Evolutionary conservation across 176 grass and related monocot species (phyloP), one percentile per base, ranked within the genome.

Genomic region (Calamus simplicifolius): DNA sequence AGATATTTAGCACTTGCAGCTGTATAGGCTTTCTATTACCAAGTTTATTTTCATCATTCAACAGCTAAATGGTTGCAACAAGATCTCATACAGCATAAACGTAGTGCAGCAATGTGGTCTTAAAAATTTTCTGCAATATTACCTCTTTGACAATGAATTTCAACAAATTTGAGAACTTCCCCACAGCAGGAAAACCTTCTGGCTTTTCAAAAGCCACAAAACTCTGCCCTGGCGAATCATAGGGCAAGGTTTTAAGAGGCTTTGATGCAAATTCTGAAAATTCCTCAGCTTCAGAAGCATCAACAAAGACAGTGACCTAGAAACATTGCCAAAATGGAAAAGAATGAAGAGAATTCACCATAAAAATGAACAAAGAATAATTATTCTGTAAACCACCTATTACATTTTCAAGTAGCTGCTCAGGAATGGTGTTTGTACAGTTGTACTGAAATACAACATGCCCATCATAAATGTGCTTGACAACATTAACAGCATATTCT

Each of bases 81-180:
- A 31, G 31, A 35, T 43, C 35, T 43, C 8, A 23, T 23, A 23
- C 21, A 13, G 35, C 8, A 43, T 35, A 35, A 35, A 35, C 2
- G 6, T 35, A 35, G 31, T 35, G 31, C 1, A 35, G 21, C 1
- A 7, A 35, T 25, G 6, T 1, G 8, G 12, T 43, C 35, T 43
- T 13, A 3, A 43, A 43, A 12, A 43, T 43, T 43, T 10, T 43
- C 8, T 7, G 12, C 35, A 23, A 23, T 23, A 23, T 13, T 43
- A 98, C 93, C 88, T 98, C 93, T 75, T 92, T 98, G 49, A 98
- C 88, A 52, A 98, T 88, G 48, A 98, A 98, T 68, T 88, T 98
- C 63, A 98, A 59, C 31, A 83, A 52, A 56, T 98, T 98, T 66
- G 93, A 98, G 50, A 95, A 83, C 70, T 98, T 98, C 38, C 93